Conservation (phyloP, 208 protist genomes). For the Wallacemonas sp. region DNA sequence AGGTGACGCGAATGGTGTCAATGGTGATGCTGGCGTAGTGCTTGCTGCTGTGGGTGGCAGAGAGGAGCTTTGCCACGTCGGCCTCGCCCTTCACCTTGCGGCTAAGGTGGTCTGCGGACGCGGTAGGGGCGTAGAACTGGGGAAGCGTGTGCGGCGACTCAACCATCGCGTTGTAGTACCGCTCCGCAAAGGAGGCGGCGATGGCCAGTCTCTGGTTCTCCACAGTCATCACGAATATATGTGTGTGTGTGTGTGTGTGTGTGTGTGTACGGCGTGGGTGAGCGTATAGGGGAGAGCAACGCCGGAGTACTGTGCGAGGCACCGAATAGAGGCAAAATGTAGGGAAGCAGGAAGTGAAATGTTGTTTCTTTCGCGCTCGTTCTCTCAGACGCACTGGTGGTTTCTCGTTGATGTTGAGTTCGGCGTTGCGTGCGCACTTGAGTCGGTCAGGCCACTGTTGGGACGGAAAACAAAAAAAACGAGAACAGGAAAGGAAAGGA, state of each 20-base stretch:
- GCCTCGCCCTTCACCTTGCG: constrained; percentile 28
- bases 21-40: constrained; percentile 29
- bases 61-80: constrained; percentile 37
- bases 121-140: constrained; percentile 51
- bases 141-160: constrained; percentile 40
- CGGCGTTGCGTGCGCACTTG: too few relatives aligned
- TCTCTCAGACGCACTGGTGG: too few relatives aligned
- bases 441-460: too few relatives aligned
- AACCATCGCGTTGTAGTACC: constrained; percentile 73
- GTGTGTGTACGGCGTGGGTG: not conserved
- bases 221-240: constrained; percentile 14
- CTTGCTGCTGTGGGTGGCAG: constrained; percentile 23
- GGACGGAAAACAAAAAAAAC: too few relatives aligned
- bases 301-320: not conserved
- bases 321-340: not conserved
- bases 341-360: not conserved
- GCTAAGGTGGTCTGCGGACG: constrained; percentile 45
- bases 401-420: too few relatives aligned
- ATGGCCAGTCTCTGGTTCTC: constrained; percentile 36
- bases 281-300: not conserved
- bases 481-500: too few relatives aligned
- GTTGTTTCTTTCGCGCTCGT: not conserved
- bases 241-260: not conserved
- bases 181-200: constrained; percentile 62
- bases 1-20: constrained; percentile 28